A percentile compares a stretch with the other conserved stretches of the same genome.
Conservation (phyloP, 495 filamentous ascomycete genomes). For the Aspergillus nanangensis region DNA sequence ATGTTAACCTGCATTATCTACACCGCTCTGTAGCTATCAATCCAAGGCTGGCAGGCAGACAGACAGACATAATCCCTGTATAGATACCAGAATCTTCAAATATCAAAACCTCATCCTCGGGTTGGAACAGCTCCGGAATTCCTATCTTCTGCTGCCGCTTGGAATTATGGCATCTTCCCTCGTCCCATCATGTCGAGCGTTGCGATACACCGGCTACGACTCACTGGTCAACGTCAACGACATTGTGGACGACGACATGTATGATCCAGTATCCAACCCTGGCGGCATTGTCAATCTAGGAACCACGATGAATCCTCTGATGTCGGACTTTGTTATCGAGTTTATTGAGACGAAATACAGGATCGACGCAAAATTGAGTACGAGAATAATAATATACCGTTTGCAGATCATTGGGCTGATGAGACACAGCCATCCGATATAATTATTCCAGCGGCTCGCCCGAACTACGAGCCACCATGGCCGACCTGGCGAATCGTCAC, state of each 20-base stretch:
- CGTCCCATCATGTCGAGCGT: constrained; percentile 1
- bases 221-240: neutral
- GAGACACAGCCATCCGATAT: neutral
- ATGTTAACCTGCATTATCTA: too few relatives aligned
- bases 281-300: neutral
- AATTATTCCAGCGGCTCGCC: neutral
- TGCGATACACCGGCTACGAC: neutral
- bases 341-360: neutral
- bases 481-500: neutral
- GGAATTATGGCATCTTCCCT: constrained; percentile 44
- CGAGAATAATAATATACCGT: neutral
- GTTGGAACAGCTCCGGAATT: too few relatives aligned
- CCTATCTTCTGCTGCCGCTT: too few relatives aligned
- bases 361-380: neutral
- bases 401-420: neutral
- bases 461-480: neutral
- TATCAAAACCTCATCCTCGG: too few relatives aligned
- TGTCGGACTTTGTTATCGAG: neutral
- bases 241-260: neutral
- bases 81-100: too few relatives aligned
- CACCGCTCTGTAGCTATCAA: too few relatives aligned
- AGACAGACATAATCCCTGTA: too few relatives aligned
- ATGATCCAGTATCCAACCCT: neutral
- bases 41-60: too few relatives aligned
- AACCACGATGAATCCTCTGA: neutral